Evolutionary conservation across 2,329 filamentous ascomycete species (phyloP).

Genomic region (Cordyceps fumosorosea): DNA sequence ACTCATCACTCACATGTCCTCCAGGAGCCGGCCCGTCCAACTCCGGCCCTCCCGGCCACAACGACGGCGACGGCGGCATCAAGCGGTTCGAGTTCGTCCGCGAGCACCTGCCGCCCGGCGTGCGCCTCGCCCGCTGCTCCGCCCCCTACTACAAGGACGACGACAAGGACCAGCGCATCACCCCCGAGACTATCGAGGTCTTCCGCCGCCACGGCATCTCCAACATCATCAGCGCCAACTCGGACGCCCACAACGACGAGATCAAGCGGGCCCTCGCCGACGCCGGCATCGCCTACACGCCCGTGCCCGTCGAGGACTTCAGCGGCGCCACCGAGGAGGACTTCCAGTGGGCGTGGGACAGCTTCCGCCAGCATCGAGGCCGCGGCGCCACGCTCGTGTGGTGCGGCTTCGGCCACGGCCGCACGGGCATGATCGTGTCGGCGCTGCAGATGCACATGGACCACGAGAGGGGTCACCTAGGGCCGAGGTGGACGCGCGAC

Average conservation of each 20-base stretch:
- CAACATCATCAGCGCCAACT: background rate
- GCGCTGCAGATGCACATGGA: background rate
- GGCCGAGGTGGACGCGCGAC: background rate
- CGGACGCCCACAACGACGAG: background rate
- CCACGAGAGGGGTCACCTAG: background rate
- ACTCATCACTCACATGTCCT: background rate
- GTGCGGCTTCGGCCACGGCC: background rate
- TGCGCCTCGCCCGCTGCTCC: background rate
- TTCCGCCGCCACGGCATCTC: background rate
- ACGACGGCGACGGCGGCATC: background rate
- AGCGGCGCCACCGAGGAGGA: background rate
- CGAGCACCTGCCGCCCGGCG: background rate
- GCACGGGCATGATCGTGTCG: background rate
- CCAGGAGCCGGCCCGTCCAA: background rate
- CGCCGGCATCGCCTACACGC: background rate
- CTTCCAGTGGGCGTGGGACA: background rate
- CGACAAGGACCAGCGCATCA: background rate
- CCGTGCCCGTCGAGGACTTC: background rate
- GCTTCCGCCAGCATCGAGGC: background rate
- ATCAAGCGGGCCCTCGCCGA: background rate
- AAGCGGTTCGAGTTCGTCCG: background rate
- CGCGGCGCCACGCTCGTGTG: background rate
- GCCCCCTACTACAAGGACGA: background rate
- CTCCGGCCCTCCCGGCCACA: background rate
- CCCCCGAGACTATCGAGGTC: background rate